phyloP scores from a whole-genome alignment of 2,329 filamentous ascomycete genomes.

The Sporothrix variecibatus region DNA sequence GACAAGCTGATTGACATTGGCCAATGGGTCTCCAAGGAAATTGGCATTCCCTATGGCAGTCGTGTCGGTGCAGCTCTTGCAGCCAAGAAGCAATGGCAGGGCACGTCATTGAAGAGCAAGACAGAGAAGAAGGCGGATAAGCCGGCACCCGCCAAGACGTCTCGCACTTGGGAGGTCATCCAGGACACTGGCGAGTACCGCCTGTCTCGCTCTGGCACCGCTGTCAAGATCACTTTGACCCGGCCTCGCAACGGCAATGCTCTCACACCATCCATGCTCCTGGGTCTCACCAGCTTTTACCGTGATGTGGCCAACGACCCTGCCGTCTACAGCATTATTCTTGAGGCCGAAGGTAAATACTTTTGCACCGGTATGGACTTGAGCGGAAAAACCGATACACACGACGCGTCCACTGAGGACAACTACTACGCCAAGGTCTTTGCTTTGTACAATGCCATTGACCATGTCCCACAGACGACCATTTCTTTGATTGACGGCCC shows the following conservation, averaged over 20 bases:
- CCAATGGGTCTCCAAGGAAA: conserved; percentile 67
- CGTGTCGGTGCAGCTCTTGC: conserved; percentile 52
- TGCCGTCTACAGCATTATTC: conserved; percentile 37
- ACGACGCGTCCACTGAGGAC: not conserved
- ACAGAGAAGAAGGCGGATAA: not conserved
- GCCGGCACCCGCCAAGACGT: not conserved
- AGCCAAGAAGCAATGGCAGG: conserved; percentile 5
- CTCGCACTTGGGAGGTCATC: not conserved
- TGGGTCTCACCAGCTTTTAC: not conserved
- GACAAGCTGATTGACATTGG: conserved; percentile 68
- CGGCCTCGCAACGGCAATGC: conserved; percentile 19
- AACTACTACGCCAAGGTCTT: conserved; percentile 27
- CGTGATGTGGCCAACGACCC: conserved; percentile 29
- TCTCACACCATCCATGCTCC: not conserved
- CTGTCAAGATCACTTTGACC: not conserved
- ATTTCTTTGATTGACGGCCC: conserved; percentile 44
- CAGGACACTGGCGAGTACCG: conserved; percentile 13
- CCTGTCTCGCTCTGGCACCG: not conserved
- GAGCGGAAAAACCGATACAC: not conserved
- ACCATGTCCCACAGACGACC: conserved; percentile 41
- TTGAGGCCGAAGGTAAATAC: conserved; percentile 38
- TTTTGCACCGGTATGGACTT: conserved; percentile 45
- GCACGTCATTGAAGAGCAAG: not conserved
- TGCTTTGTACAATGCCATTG: conserved; percentile 40
- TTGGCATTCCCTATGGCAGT: conserved; percentile 65